Evolutionary conservation across 352 stramenopile species (phyloP).

Genomic region (Blastocystis sp.): DNA sequence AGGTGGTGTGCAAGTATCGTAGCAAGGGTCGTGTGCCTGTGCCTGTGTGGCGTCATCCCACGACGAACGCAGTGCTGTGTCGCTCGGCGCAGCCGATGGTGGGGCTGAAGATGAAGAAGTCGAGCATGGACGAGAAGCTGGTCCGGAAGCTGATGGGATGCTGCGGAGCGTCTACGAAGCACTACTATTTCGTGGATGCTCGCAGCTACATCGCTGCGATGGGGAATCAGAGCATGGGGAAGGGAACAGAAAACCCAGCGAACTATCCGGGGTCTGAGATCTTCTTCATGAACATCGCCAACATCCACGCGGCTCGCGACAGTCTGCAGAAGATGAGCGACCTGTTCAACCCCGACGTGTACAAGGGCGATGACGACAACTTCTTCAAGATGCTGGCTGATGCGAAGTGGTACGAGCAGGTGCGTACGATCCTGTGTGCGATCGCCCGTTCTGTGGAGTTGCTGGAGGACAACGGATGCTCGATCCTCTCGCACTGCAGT

Average conservation of each 20-base stretch:
- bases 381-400: conserved; percentile 82
- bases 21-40: conserved; percentile 82
- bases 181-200: conserved; percentile 76
- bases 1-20: conserved; percentile 81
- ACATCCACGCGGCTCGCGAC: conserved; percentile 93
- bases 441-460: conserved; percentile 84
- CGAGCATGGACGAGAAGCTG: conserved; percentile 79
- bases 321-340: conserved; percentile 77
- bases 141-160: conserved; percentile 78
- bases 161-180: conserved; percentile 64
- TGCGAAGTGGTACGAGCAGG: conserved; percentile 88
- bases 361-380: conserved; percentile 79
- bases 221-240: conserved; percentile 77
- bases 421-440: conserved; percentile 84
- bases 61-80: conserved; percentile 82
- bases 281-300: conserved; percentile 94
- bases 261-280: conserved; percentile 87
- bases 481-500: conserved; percentile 93
- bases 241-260: conserved; percentile 87
- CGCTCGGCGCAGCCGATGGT: conserved; percentile 88
- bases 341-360: conserved; percentile 50
- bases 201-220: conserved; percentile 74
- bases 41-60: conserved; percentile 81
- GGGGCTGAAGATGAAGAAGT: conserved; percentile 84
- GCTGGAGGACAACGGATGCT: conserved; percentile 82